Evolutionary conservation across 805 yeast species (phyloP).

Genomic region (Candida bentonensis): DNA sequence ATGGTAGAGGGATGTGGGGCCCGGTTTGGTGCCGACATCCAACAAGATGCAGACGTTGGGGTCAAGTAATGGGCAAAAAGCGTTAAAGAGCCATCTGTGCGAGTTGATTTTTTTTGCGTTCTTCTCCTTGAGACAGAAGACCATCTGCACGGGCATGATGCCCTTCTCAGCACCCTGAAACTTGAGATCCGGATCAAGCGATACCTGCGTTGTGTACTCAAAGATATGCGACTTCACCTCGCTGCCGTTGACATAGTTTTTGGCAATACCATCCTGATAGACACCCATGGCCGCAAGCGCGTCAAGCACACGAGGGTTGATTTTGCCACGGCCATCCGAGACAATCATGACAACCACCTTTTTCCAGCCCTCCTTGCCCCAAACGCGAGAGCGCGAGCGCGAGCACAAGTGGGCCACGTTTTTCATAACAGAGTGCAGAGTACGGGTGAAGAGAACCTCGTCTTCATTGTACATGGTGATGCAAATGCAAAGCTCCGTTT

Average conservation of each 20-base stretch:
- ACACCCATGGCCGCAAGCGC: conserved; percentile 89
- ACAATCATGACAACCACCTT: conserved; percentile 85
- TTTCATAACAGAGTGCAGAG: conserved; percentile 87
- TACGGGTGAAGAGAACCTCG: conserved; percentile 77
- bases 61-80: conserved; percentile 79
- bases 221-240: conserved; percentile 88
- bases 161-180: conserved; percentile 85
- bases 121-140: conserved; percentile 84
- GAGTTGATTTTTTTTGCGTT: conserved; percentile 92
- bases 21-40: conserved; percentile 98
- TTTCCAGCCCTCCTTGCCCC: conserved; percentile 98
- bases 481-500: conserved; percentile 82
- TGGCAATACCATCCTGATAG: conserved; percentile 94
- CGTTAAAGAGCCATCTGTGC: conserved; percentile 95
- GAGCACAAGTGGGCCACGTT: conserved; percentile 79
- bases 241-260: conserved; percentile 82
- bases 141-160: conserved; percentile 85
- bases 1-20: conserved; percentile 73
- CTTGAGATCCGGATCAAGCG: conserved; percentile 76
- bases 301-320: conserved; percentile 73
- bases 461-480: conserved; percentile 97
- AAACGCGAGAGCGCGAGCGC: conserved; percentile 65
- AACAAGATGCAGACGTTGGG: conserved; percentile 82
- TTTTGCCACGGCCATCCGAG: conserved; percentile 88
- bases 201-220: conserved; percentile 91